phyloP scores from a whole-genome alignment of 805 yeast genomes.

The Saturnispora gosingensis region DNA sequence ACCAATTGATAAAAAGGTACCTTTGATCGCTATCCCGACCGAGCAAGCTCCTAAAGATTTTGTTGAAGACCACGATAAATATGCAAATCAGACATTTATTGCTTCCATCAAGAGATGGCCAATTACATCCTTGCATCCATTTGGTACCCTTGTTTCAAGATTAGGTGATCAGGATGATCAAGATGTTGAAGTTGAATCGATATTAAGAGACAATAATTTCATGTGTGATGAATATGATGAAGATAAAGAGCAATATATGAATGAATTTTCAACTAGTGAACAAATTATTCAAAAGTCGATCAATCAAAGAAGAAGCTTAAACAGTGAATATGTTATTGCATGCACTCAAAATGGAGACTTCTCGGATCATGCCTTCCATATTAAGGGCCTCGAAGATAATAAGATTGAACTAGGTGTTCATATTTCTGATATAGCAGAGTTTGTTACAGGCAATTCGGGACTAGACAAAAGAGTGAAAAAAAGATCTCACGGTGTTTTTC shows the following conservation, averaged over 20 bases:
- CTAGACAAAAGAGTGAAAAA: conserved; percentile 86
- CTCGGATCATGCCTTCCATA: conserved; percentile 75
- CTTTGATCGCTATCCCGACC: conserved; percentile 95
- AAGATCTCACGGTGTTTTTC: conserved; percentile 79
- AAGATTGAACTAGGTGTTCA: conserved; percentile 81
- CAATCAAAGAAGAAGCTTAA: conserved; percentile 42
- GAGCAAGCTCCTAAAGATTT: conserved; percentile 96
- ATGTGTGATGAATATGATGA: conserved; percentile 73
- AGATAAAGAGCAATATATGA: conserved; percentile 21
- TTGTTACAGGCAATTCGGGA: conserved; percentile 59
- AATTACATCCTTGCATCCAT: conserved; percentile 95
- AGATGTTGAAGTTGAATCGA: conserved; percentile 75
- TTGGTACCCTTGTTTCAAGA: conserved; percentile 84
- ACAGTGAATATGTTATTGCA: conserved; percentile 54
- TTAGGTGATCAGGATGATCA: conserved; percentile 74
- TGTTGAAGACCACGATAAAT: conserved; percentile 81
- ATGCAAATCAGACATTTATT: conserved; percentile 74
- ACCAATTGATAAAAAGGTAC: conserved; percentile 96
- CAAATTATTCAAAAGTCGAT: conserved; percentile 23
- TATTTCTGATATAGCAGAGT: conserved; percentile 69
- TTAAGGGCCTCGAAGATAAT: conserved; percentile 50
- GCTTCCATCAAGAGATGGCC: conserved; percentile 99
- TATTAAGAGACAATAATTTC: conserved; percentile 79
- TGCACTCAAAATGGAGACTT: conserved; percentile 47
- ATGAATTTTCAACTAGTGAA: conserved; percentile 32